Base-by-base conservation (phyloP, 2,329 filamentous ascomycete genomes). In the Sporothrix brunneoviolacea region DNA sequence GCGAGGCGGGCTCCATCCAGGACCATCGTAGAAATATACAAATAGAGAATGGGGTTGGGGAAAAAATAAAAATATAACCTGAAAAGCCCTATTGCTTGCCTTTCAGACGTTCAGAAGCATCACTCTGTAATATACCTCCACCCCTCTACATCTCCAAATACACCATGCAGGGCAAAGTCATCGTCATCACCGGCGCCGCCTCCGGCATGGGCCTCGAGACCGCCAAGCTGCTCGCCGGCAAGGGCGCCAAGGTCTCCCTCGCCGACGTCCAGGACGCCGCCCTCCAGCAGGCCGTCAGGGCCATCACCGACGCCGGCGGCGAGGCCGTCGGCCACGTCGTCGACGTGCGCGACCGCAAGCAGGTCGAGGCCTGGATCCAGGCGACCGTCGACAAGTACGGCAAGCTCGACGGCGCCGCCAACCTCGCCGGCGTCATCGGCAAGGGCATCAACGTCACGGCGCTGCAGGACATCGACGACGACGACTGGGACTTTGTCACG, bases 331-430 rank as follows among this genome's bases (percentile, higher is more conserved):
- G 38, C 28, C 18, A 4, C 19, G 38, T 36, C 15, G 46, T 49
- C 6, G 46, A 49, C 21, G 46, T 49, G 38, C 28, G 38, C 30
- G 33, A 49, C 46, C 15, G 19, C 15, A 18, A 41, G 38, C 37
- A 42, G 21, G 46, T 49, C 10, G 46, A 49, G n/a, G 46, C 32
- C 38, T 42, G 38, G 37, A 42, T 49, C 46, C 19, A 42, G 28
- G 30, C 27, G n/a, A 42, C 46, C 8, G 30, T 28, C n/a, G 30
- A 41, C 28, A 12, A 19, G 27, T 42, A 36, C 47, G 77, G 76
- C 6, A 70, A 70, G 49, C 68, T 80, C 8, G 74, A 79, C 56
- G 72, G 75, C 9, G 74, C 76, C 18, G 76, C 73, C 8, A 80
- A 82, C 48, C 67, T 76, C 10, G 78, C 79, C 5, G 74, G 75